A percentile compares a stretch with the other conserved stretches of the same genome.
Conservation (phyloP, 129 eudicot species). For the Helianthus tuberosus region DNA sequence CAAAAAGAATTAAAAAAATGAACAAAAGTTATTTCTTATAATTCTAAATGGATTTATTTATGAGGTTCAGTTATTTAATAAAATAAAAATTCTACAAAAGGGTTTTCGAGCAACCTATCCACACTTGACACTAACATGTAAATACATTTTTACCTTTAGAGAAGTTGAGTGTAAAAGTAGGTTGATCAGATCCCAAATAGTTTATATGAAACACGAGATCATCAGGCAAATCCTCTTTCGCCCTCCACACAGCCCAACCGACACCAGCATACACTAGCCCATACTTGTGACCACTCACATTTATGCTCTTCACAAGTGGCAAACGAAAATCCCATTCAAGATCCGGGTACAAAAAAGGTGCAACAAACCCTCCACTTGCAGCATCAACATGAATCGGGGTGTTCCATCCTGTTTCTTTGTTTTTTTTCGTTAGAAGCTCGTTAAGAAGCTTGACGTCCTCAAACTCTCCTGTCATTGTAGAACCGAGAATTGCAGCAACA, state of each 20-base stretch:
- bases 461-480: constrained; percentile 81
- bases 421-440: constrained; percentile 53
- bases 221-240: constrained; percentile 72
- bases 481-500: constrained; percentile 75
- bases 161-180: constrained; percentile 81
- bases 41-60: no score
- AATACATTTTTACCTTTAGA: constrained; percentile 57
- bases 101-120: no score
- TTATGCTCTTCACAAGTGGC: constrained; percentile 79
- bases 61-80: no score
- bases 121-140: background rate
- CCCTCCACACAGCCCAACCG: constrained; percentile 89
- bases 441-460: constrained; percentile 83
- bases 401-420: constrained; percentile 69
- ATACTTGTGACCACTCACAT: constrained; percentile 87
- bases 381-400: constrained; percentile 91
- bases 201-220: constrained; percentile 81
- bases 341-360: constrained; percentile 71
- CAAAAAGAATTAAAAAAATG: background rate
- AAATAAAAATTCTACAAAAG: no score
- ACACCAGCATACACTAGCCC: constrained; percentile 85
- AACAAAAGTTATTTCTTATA: background rate
- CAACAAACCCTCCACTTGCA: constrained; percentile 87
- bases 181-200: constrained; percentile 83
- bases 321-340: constrained; percentile 83